Percentiles rank a stretch among this genome's conserved stretches.
Evolutionary conservation across 2,329 filamentous ascomycete genomes (phyloP).

Genomic region (Reticulascus tulasneorum): DNA sequence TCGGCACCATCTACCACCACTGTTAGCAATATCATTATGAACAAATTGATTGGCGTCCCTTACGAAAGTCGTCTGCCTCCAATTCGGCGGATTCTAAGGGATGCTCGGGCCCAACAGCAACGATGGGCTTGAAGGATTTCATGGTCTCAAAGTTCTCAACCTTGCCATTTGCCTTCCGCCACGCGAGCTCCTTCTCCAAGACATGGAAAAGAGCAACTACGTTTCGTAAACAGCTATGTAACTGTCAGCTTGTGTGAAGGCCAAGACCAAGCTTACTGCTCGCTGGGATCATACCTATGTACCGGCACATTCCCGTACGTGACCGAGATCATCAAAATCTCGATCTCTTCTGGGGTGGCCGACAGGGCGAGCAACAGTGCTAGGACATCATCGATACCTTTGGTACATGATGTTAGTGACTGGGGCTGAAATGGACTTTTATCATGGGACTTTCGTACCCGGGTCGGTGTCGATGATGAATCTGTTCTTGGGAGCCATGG

Average conservation of each 20-base stretch:
- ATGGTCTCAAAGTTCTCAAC: conserved; percentile 70
- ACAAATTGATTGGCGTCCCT: conserved; percentile 27
- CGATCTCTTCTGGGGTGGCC: conserved; percentile 76
- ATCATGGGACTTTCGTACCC: conserved; percentile 55
- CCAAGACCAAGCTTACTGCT: neutral
- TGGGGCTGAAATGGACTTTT: neutral
- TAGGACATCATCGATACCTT: conserved; percentile 85
- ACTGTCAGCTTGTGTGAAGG: neutral
- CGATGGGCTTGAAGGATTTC: conserved; percentile 69
- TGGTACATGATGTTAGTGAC: conserved; percentile 1
- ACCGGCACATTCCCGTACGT: conserved; percentile 94
- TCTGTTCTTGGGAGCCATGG: conserved; percentile 64
- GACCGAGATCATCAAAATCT: conserved; percentile 79
- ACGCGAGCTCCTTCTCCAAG: conserved; percentile 81
- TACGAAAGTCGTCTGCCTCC: conserved; percentile 84
- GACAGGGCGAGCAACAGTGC: conserved; percentile 84
- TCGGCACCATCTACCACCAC: conserved; percentile 63
- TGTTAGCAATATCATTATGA: conserved; percentile 8
- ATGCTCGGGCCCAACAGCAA: conserved; percentile 83
- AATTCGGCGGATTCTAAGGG: conserved; percentile 80
- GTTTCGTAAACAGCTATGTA: conserved; percentile 76
- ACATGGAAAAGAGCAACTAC: conserved; percentile 88
- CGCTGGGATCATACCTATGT: conserved; percentile 54
- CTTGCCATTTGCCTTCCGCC: conserved; percentile 68
- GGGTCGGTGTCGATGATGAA: conserved; percentile 98